Evolutionary conservation across 2,329 filamentous ascomycete species (phyloP).

Genomic region (Diaporthe sp.): DNA sequence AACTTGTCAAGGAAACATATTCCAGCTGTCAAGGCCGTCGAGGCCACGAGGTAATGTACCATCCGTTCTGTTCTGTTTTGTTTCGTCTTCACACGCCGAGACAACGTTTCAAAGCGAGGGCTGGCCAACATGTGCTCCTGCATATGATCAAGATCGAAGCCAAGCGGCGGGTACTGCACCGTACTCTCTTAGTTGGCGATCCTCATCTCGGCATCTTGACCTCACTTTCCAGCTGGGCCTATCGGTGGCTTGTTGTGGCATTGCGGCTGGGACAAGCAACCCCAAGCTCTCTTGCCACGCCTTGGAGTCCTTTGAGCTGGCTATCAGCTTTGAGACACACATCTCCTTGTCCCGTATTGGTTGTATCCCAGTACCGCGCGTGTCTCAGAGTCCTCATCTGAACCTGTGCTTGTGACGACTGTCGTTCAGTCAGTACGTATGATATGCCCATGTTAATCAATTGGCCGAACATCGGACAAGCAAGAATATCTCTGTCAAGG

Average conservation of each 20-base stretch:
- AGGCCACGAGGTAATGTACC: neutral
- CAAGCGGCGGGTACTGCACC: neutral
- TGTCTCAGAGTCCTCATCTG: neutral
- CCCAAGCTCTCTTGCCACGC: neutral
- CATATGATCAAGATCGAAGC: conserved; percentile 5
- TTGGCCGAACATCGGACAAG: neutral
- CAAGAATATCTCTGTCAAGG: neutral
- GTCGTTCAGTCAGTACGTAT: neutral
- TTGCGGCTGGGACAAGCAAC: conserved; percentile 1
- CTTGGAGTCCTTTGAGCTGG: neutral
- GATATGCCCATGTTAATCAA: neutral
- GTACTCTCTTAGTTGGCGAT: neutral
- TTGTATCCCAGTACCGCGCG: neutral
- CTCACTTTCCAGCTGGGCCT: neutral
- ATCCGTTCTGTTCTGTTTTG: neutral
- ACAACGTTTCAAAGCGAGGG: neutral
- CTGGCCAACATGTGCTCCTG: neutral
- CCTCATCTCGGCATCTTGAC: neutral
- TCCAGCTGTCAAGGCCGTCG: neutral
- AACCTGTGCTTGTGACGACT: neutral
- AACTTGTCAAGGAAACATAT: neutral
- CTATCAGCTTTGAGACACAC: neutral
- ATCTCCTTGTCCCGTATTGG: neutral
- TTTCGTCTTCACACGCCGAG: neutral
- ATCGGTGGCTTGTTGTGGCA: neutral